Base-by-base conservation (phyloP, 2,329 filamentous ascomycete species). In the Hirsutella minnesotensis region DNA sequence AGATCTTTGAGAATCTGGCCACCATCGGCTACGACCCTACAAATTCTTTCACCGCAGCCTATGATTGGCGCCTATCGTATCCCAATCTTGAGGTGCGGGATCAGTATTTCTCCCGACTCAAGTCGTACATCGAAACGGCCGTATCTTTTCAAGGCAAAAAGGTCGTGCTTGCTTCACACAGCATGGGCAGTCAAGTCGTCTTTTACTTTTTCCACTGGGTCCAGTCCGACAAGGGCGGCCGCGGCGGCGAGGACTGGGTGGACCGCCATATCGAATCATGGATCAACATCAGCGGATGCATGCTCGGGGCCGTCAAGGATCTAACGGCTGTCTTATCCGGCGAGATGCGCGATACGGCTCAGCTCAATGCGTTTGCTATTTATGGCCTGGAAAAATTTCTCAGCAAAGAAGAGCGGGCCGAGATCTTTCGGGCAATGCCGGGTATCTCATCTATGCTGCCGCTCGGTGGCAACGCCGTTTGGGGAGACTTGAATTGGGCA, bases 271-370 rank as follows among this genome's bases (percentile, higher is more conserved):
- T 98, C 41, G 92, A 94, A 51, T 84, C 86, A 3, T 98, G 94
- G 89, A 94, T 98, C 68, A 98, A 98, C 60, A 88, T 98, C 54
- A 92, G 85, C 51, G 92, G 92, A 5, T 98, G 90, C 63, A 95
- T 98, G 90, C 79, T 98, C 5, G 92, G 92, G 13, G 88, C 92
- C 2, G 72, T 88, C 45, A 98, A 98, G 65, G 90, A 85, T 45
- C 67, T 96, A 30, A 86, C 92, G 0, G 90, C 92, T 0, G 77
- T 96, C 0, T 70, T 98, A 2, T 95, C 89, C 0, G 92, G 92
- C 24, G 92, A 98, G 63, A 98, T 98, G 92, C 87, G 90, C 51
- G 92, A 98, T 56, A 98, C 92, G 0, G 92, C 90, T 1, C 92
- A 96, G 61, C 76, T 98, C 19, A 96, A 96, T 54, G 79, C 90